Conservation (phyloP, 129 eudicot genomes). For the Ambrosia artemisiifolia region DNA sequence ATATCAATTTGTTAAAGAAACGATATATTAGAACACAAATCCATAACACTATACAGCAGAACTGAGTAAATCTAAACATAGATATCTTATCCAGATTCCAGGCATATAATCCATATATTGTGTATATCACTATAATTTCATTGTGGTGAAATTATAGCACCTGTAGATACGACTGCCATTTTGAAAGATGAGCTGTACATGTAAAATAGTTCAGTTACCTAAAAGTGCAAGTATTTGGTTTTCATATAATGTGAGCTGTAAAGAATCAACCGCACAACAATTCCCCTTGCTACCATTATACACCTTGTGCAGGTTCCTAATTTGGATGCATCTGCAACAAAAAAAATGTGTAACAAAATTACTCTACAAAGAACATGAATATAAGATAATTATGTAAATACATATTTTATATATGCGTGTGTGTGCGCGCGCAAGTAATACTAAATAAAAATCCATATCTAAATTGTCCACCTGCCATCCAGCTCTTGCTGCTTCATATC, state of each 20-base stretch:
- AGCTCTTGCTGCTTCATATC: slow-evolving; percentile 98
- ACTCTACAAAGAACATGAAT: slow-evolving; percentile 1
- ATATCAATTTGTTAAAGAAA: slow-evolving; percentile 6
- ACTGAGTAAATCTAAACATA: background rate
- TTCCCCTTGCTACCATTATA: slow-evolving; percentile 73
- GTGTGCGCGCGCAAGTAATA: slow-evolving; percentile 1
- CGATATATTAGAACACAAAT: background rate
- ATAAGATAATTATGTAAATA: background rate
- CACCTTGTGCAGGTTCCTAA: slow-evolving; percentile 78
- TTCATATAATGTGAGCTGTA: slow-evolving; percentile 86
- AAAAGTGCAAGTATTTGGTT: slow-evolving; percentile 95
- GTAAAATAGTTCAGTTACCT: slow-evolving; percentile 44
- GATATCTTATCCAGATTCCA: background rate
- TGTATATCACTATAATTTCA: slow-evolving; percentile 9
- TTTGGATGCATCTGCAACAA: slow-evolving; percentile 84
- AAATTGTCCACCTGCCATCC: slow-evolving; percentile 68
- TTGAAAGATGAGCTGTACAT: background rate
- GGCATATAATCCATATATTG: too few relatives aligned
- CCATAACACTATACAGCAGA: background rate
- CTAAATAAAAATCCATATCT: slow-evolving; percentile 8
- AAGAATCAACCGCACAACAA: slow-evolving; percentile 87
- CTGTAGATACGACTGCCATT: background rate
- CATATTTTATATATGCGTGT: too few relatives aligned
- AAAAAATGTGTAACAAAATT: slow-evolving; percentile 9
- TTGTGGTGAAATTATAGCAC: background rate